Conservation (phyloP, 208 protist genomes). For the Trypanosoma theileri region DNA sequence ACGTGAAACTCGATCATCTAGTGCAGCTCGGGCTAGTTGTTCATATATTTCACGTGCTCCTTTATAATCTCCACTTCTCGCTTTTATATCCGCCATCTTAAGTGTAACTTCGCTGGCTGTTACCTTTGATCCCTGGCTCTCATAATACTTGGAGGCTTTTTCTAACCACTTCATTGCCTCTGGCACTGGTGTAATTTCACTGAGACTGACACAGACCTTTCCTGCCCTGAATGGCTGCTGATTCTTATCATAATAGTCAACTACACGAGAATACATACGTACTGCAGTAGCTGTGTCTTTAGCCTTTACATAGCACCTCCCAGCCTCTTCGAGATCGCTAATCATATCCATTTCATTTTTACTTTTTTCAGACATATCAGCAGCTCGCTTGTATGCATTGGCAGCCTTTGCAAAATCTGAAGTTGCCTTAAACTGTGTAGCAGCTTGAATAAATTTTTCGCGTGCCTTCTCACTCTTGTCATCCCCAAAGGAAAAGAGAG, state of each 20-base stretch:
- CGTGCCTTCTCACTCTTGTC: slow-evolving; percentile 69
- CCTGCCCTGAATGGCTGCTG: slow-evolving; percentile 68
- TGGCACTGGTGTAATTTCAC: slow-evolving; percentile 53
- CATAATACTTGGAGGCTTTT: slow-evolving; percentile 65
- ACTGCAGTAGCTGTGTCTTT: slow-evolving; percentile 40
- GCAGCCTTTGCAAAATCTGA: slow-evolving; percentile 72
- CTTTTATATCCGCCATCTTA: slow-evolving; percentile 80
- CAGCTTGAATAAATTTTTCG: slow-evolving; percentile 76
- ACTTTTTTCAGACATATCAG: slow-evolving; percentile 66
- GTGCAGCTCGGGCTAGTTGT: slow-evolving; percentile 58
- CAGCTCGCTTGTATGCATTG: slow-evolving; percentile 63
- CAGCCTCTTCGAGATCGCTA: slow-evolving; percentile 73
- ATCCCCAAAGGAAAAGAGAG: slow-evolving; percentile 53
- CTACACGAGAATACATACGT: slow-evolving; percentile 37
- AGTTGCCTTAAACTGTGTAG: slow-evolving; percentile 80
- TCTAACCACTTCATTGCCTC: slow-evolving; percentile 73
- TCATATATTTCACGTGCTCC: slow-evolving; percentile 71
- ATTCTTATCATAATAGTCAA: slow-evolving; percentile 64
- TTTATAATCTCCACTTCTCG: slow-evolving; percentile 60
- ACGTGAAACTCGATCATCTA: slow-evolving; percentile 75
- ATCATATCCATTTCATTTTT: slow-evolving; percentile 65
- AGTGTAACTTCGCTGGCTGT: slow-evolving; percentile 62
- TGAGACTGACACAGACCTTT: slow-evolving; percentile 64
- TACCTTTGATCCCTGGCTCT: slow-evolving; percentile 64
- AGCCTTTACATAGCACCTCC: slow-evolving; percentile 53